phyloP scores from a whole-genome alignment of 2,329 filamentous ascomycete species.

The Alternaria sp. region DNA sequence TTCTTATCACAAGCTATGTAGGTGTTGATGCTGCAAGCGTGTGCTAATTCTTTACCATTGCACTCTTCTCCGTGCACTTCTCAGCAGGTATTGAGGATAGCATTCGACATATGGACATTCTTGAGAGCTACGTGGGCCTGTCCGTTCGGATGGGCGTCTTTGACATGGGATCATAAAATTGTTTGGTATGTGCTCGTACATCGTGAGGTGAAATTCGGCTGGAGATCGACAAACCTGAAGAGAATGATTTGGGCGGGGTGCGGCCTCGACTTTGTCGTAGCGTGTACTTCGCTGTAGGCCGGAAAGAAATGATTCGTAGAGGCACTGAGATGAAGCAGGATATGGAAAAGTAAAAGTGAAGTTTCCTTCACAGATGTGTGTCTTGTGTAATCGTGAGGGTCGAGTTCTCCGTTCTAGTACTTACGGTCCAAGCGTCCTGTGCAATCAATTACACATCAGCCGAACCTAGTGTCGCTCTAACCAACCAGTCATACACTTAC shows the following conservation, averaged over 20 bases:
- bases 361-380: not conserved
- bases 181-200: not conserved
- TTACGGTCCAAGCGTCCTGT: not conserved
- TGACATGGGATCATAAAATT: not conserved
- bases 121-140: not conserved
- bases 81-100: not conserved
- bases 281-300: not conserved
- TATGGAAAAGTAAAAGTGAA: not conserved
- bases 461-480: not conserved
- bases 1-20: not conserved
- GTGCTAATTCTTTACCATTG: not conserved
- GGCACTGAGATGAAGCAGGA: not conserved
- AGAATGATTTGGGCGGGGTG: no score
- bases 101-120: not conserved
- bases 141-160: not conserved
- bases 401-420: not conserved
- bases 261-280: not conserved
- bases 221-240: not conserved
- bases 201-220: not conserved
- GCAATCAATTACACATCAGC: not conserved
- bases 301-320: not conserved
- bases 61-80: not conserved
- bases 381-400: not conserved
- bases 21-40: not conserved
- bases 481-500: no score